Conservation (phyloP, 2,329 filamentous ascomycete genomes). For the Scedosporium apiospermum region DNA sequence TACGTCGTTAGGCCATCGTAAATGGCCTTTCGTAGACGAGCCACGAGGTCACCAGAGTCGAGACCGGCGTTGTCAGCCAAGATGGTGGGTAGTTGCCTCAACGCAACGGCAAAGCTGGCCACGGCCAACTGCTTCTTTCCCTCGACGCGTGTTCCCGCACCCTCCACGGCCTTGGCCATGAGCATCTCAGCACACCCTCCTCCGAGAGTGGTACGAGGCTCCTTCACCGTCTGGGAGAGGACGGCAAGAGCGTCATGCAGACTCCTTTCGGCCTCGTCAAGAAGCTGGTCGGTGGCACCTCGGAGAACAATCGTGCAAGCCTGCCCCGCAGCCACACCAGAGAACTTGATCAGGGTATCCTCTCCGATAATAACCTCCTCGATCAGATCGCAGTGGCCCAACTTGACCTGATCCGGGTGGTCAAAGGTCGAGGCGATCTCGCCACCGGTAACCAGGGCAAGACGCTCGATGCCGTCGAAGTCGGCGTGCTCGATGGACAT, state of each 20-base stretch:
- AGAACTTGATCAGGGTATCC: constrained; percentile 95
- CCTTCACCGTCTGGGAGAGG: constrained; percentile 89
- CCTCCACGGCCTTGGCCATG: constrained; percentile 97
- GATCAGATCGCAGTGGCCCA: constrained; percentile 89
- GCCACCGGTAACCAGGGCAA: constrained; percentile 90
- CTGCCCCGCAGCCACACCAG: constrained; percentile 83
- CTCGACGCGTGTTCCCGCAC: constrained; percentile 83
- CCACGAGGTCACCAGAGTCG: constrained; percentile 89
- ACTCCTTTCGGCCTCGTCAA: constrained; percentile 93
- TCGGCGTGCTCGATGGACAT: constrained; percentile 98
- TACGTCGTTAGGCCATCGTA: constrained; percentile 92
- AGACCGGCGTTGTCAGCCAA: constrained; percentile 95
- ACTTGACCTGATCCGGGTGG: constrained; percentile 92
- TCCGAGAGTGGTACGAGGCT: constrained; percentile 87
- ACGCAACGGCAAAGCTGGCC: constrained; percentile 75
- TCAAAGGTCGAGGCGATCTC: constrained; percentile 98
- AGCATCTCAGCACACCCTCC: constrained; percentile 97
- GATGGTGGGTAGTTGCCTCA: constrained; percentile 91
- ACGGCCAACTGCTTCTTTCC: constrained; percentile 96
- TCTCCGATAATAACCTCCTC: constrained; percentile 98
- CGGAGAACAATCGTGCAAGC: constrained; percentile 96
- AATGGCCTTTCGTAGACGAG: constrained; percentile 82
- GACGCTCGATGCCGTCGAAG: constrained; percentile 92
- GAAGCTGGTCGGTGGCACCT: constrained; percentile 89
- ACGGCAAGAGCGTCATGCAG: constrained; percentile 94